phyloP scores from a whole-genome alignment of 2,329 filamentous ascomycete species.

The Madurella fahalii region DNA sequence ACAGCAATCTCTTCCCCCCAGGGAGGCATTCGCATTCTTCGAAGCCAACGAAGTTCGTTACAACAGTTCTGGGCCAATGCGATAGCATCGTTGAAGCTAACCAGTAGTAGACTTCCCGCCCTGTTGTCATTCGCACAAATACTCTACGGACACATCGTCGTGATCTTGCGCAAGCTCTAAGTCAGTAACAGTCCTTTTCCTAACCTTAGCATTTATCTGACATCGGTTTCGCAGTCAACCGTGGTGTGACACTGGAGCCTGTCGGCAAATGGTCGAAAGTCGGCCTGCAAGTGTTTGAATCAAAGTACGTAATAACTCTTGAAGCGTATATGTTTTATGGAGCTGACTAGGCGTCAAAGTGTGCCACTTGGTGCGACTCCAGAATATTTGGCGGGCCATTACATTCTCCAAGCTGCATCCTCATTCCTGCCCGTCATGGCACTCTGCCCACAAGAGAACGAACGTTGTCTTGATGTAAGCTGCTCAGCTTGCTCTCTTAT shows the following conservation, averaged over 20 bases:
- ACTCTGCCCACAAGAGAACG: slow-evolving; percentile 85
- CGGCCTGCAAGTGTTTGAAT: slow-evolving; percentile 93
- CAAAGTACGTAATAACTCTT: slow-evolving; percentile 49
- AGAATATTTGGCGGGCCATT: slow-evolving; percentile 95
- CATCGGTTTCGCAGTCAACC: slow-evolving; percentile 58
- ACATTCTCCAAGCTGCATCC: slow-evolving; percentile 94
- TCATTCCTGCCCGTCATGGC: slow-evolving; percentile 98
- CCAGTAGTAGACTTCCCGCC: slow-evolving; percentile 54
- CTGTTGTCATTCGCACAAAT: slow-evolving; percentile 95
- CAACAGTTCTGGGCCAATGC: background rate
- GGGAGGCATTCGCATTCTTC: slow-evolving; percentile 96
- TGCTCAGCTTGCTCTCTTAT: no score
- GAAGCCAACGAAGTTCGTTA: slow-evolving; percentile 80
- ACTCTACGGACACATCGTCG: slow-evolving; percentile 73
- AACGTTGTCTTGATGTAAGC: slow-evolving; percentile 71
- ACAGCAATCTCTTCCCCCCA: slow-evolving; percentile 76
- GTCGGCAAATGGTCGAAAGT: slow-evolving; percentile 99
- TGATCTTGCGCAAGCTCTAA: slow-evolving; percentile 86
- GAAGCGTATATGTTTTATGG: background rate
- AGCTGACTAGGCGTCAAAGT: slow-evolving; percentile 5
- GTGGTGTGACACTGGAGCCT: slow-evolving; percentile 91
- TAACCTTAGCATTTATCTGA: background rate
- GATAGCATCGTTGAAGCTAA: background rate
- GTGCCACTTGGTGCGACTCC: slow-evolving; percentile 87
- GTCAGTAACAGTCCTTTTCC: slow-evolving; percentile 8